Percentiles rank a stretch among this genome's conserved stretches.
Conservation (phyloP, 148 eudicot genomes). For the Nyssa sinensis region DNA sequence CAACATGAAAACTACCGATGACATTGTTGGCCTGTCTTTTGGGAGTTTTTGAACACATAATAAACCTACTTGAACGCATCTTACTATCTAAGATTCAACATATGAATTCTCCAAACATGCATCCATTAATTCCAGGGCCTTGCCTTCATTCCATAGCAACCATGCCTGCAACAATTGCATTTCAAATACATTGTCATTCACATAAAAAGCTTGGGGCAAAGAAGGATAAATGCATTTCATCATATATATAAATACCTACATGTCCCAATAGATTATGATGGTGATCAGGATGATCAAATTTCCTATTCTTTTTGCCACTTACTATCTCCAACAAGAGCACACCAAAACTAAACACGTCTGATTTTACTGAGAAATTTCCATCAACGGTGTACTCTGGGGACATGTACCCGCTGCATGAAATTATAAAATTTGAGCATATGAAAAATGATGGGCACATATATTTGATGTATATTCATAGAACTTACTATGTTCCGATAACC, state of each 20-base stretch:
- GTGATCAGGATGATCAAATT: slow-evolving; percentile 6
- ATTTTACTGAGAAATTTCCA: slow-evolving; percentile 26
- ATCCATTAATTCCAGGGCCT: not conserved
- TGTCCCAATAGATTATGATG: slow-evolving; percentile 11
- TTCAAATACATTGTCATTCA: not conserved
- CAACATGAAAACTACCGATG: slow-evolving; percentile 1
- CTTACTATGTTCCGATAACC: slow-evolving; percentile 32
- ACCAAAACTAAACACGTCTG: slow-evolving; percentile 3
- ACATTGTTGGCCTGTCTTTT: not conserved
- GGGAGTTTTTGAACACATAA: slow-evolving; percentile 2
- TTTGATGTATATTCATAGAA: not conserved
- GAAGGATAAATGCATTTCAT: not conserved
- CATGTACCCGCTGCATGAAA: slow-evolving; percentile 28
- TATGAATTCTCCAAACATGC: not conserved
- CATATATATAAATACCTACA: not conserved
- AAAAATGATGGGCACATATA: not conserved
- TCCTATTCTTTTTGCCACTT: slow-evolving; percentile 7
- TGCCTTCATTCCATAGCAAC: not conserved
- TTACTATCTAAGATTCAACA: not conserved
- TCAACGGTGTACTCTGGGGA: slow-evolving; percentile 30
- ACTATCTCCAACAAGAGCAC: slow-evolving; percentile 7
- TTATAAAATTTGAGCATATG: not conserved
- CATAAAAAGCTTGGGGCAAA: not conserved
- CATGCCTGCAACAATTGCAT: slow-evolving; percentile 8
- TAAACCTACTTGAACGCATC: slow-evolving; percentile 3